phyloP scores from a whole-genome alignment of 805 yeast genomes.

The Metschnikowia rubicola region DNA sequence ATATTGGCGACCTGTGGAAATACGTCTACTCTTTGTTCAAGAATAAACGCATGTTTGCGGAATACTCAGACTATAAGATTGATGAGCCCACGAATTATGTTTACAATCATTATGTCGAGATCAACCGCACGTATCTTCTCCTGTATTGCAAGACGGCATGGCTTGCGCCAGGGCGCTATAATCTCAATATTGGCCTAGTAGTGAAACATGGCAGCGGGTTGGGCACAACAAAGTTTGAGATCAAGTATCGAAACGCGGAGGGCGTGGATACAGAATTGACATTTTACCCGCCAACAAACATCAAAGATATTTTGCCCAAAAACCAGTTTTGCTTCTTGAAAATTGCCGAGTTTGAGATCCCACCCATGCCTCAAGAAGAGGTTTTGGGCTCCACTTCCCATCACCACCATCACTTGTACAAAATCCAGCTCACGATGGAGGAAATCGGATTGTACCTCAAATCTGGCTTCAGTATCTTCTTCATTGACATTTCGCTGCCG shows the following conservation, averaged over 20 bases:
- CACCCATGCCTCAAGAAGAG: slow-evolving; percentile 7
- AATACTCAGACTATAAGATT: slow-evolving; percentile 38
- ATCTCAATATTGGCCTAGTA: slow-evolving; percentile 49
- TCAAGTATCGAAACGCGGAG: slow-evolving; percentile 29
- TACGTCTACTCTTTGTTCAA: slow-evolving; percentile 48
- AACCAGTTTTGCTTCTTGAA: slow-evolving; percentile 47
- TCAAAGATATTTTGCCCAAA: slow-evolving; percentile 55
- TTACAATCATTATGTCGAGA: slow-evolving; percentile 43
- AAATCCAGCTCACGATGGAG: slow-evolving; percentile 47
- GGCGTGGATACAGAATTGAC: slow-evolving; percentile 30
- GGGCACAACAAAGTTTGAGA: slow-evolving; percentile 55
- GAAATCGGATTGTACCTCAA: slow-evolving; percentile 55
- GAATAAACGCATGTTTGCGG: slow-evolving; percentile 53
- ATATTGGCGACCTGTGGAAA: slow-evolving; percentile 53
- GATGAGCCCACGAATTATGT: slow-evolving; percentile 48
- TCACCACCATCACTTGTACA: slow-evolving; percentile 24
- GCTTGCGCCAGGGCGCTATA: slow-evolving; percentile 49
- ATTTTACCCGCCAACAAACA: slow-evolving; percentile 55
- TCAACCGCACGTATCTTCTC: slow-evolving; percentile 48
- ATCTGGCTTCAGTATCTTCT: slow-evolving; percentile 46
- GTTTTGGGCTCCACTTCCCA: neutral
- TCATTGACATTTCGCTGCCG: slow-evolving; percentile 43
- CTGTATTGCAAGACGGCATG: slow-evolving; percentile 44
- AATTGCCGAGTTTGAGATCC: slow-evolving; percentile 46
- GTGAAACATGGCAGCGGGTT: slow-evolving; percentile 53